Base-by-base conservation (phyloP, 352 stramenopile genomes). In the Pythium insidiosum region DNA sequence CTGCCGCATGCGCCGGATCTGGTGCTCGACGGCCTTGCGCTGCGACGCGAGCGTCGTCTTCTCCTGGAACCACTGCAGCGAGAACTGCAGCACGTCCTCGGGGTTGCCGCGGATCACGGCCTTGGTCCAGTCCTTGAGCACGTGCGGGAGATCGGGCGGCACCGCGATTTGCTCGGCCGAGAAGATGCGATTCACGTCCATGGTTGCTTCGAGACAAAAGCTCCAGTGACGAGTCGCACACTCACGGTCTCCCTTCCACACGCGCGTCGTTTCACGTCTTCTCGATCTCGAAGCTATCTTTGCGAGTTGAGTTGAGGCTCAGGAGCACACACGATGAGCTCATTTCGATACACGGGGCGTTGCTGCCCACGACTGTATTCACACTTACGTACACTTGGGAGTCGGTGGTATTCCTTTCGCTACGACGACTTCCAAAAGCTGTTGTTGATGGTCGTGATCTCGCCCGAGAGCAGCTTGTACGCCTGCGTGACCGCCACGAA, bases 121-220 rank as follows among this genome's bases (percentile, higher is more conserved):
- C 63, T 96, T 97, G 5, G 86, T 89, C 75, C 86, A 96, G 47
- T 96, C 81, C 53, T 96, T 95, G 26, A 95, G 61, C 38, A 96
- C 67, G 5, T 69, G 54, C 21, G 86, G 84, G 11, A 97, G 66
- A 30, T 96, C 88, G 0, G 82, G 68, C 7, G 82, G 76, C 57
- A 96, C 84, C 0, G 73, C 80, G 52, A 96, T 96, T 55, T 97
- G 88, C 62, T 97, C 86, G 7, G 86, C 86, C 35, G 70, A 89
- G 53, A 96, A 97, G 38, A 97, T 96, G 39, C 86, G 78, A 52
- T 95, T 95, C 60, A 92, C 80, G 48, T 96, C 84, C 86, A 96
- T 96, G 7, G 10, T 46, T 43, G 6, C 21, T 43, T 43, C 22
- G 37, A 43, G 6, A n/a, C n/a, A n/a, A n/a, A n/a, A n/a, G n/a